phyloP scores from a whole-genome alignment of 1,139 yeast genomes.

The Taphrina populina region DNA sequence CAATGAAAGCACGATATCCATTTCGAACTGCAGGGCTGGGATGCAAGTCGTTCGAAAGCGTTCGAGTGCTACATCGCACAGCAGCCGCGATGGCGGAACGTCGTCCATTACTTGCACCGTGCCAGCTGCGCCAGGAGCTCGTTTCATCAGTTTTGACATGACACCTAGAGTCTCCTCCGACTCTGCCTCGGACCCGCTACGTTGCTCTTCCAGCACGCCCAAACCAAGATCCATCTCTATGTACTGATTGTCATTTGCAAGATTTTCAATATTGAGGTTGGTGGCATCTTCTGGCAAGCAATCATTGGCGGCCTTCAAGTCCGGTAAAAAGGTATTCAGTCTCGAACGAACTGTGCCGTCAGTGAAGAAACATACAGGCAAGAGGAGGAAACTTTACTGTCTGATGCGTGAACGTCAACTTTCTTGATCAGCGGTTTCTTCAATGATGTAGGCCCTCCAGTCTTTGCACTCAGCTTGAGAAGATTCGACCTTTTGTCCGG shows the following conservation, averaged over 20 bases:
- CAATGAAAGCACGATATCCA: conserved; percentile 27
- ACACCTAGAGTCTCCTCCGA: background rate
- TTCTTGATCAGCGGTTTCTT: conserved; percentile 14
- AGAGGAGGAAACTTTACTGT: background rate
- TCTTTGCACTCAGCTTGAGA: background rate
- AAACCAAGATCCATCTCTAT: conserved; percentile 33
- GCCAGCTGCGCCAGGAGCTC: background rate
- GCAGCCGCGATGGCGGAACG: background rate
- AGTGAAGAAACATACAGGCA: background rate
- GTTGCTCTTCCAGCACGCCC: conserved; percentile 30
- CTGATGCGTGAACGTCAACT: background rate
- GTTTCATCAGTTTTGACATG: conserved; percentile 14
- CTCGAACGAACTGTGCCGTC: conserved; percentile 5
- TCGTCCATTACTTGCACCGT: background rate
- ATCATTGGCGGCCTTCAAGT: conserved; percentile 34
- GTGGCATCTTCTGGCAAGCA: conserved; percentile 10
- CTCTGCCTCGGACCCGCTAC: background rate
- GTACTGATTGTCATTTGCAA: conserved; percentile 19
- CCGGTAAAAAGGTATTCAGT: conserved; percentile 14
- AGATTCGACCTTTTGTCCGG: background rate
- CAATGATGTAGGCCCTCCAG: background rate
- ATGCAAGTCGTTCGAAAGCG: conserved; percentile 2
- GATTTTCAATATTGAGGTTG: conserved; percentile 15
- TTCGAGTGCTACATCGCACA: conserved; percentile 10
- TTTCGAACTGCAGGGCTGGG: conserved; percentile 9